Conservation (phyloP, 345 rosid genomes). For the Syzygium oleosum region DNA sequence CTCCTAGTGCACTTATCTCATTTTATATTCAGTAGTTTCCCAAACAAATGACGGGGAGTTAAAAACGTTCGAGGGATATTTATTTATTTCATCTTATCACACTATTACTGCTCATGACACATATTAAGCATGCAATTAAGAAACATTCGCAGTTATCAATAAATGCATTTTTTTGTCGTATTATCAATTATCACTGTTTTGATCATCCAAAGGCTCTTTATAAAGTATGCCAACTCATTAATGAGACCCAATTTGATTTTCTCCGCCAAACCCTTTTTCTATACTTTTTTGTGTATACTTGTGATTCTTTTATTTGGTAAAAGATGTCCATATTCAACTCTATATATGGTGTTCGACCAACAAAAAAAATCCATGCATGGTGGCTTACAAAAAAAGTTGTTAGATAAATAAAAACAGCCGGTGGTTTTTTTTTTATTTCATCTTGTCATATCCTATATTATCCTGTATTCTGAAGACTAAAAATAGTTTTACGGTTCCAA, state of each 20-base stretch:
- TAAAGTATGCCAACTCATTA: background rate
- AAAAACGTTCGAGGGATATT: background rate
- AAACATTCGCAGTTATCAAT: background rate
- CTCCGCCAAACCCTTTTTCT: background rate
- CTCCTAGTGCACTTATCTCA: no score
- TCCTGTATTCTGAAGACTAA: accelerated
- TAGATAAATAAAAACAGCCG: background rate
- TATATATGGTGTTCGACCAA: accelerated
- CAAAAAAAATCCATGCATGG: no score
- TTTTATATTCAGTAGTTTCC: background rate
- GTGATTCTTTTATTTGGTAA: background rate
- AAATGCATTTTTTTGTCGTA: background rate
- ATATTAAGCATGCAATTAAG: background rate
- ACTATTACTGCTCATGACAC: background rate
- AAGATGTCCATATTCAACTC: background rate
- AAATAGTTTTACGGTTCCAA: accelerated
- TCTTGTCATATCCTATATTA: background rate
- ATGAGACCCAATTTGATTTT: background rate
- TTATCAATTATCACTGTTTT: no score
- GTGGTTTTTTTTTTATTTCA: background rate
- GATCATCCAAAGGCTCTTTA: background rate
- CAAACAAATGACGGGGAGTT: background rate
- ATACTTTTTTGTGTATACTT: background rate
- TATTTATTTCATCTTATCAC: background rate
- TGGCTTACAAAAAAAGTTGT: background rate